These are phyloP conservation scores for Diaporthe ilicicola DNA, from an alignment of 2,329 filamentous ascomycete species.

Conservation along the genomic window DNA sequence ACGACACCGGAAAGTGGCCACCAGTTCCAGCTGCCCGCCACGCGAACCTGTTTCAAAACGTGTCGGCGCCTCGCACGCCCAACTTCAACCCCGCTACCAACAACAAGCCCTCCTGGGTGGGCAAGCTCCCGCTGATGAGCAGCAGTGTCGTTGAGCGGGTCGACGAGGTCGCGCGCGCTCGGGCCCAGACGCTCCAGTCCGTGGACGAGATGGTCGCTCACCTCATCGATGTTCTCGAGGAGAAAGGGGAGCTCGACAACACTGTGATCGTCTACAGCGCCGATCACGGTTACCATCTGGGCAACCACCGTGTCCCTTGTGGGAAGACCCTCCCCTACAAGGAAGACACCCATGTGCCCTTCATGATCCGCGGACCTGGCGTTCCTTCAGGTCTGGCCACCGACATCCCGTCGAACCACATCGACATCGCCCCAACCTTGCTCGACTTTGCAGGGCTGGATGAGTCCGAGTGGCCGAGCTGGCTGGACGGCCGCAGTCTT, in stretches of 20 bases:
- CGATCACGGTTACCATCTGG: slow-evolving; percentile 32
- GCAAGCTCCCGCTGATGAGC: slow-evolving; percentile 32
- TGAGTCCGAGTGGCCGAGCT: slow-evolving; percentile 33
- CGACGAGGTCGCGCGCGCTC: slow-evolving; percentile 53
- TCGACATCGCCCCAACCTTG: slow-evolving; percentile 70
- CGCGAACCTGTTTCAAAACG: slow-evolving; percentile 66
- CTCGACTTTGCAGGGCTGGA: slow-evolving; percentile 53
- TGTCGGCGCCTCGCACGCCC: slow-evolving; percentile 65
- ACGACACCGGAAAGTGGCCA: slow-evolving; percentile 39
- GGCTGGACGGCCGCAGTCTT: slow-evolving; percentile 39
- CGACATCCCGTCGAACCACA: slow-evolving; percentile 65
- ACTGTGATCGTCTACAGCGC: slow-evolving; percentile 32
- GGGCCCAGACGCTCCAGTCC: slow-evolving; percentile 52
- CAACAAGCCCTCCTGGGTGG: slow-evolving; percentile 48
- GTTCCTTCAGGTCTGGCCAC: slow-evolving; percentile 52
- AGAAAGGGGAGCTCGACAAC: slow-evolving; percentile 32
- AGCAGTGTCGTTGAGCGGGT: slow-evolving; percentile 24
- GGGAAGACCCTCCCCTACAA: slow-evolving; percentile 65
- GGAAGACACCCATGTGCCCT: slow-evolving; percentile 67
- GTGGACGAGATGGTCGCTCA: slow-evolving; percentile 55
- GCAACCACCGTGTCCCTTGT: slow-evolving; percentile 30
- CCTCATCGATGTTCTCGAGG: slow-evolving; percentile 41
- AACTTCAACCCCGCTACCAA: slow-evolving; percentile 68
- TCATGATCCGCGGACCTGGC: slow-evolving; percentile 67
- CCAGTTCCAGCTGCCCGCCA: slow-evolving; percentile 70